Base-by-base conservation (phyloP, 1,139 yeast species). In the Hyphopichia wangnamkhiaoensis region DNA sequence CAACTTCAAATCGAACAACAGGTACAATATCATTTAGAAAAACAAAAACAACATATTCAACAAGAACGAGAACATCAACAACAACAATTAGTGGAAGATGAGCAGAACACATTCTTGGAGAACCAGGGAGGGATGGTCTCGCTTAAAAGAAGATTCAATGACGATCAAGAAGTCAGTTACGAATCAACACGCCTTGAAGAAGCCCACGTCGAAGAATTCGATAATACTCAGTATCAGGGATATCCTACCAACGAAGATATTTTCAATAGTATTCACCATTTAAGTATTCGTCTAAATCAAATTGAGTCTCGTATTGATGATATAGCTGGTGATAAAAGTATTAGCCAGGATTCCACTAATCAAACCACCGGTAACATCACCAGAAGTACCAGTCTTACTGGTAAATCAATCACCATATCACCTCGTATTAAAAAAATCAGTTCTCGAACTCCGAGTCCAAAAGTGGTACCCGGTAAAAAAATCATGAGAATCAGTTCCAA, bases 11-110 rank as follows among this genome's bases (percentile, higher is more conserved):
- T 28, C 12, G 31, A 28, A 5, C 31, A 28, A 28, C 31, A 28
- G 12, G 31, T 28, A n/a, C 31, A 28, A 28, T 28, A 28, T 28
- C 31, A 28, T 28, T 28, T 28, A 28, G 31, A 28, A 16, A 28
- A 28, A 15, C 12, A 27, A 27, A 7, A 25, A 13, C 16, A 17
- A n/a, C 28, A 27, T 24, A n/a, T n/a, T n/a, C n/a, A n/a, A n/a
- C n/a, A n/a, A n/a, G n/a, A n/a, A n/a, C 33, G 26, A 34, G 14
- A 24, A 18, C 17, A 39, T 34, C 8, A 8, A 8, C 28, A 25
- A 25, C 8, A 12, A 8, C 28, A 25, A 25, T 5, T 12, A 10
- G 13, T 10, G 6, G 13, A 25, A 10, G 13, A 25, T 8, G 28
- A 7, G n/a, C 8, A 25, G 8, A 25, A 25, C 5, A 25, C 24